Evolutionary conservation across 257 asterid genomes (phyloP), one percentile per base, ranked within the genome.

Genomic region (Jacaranda copaia): DNA sequence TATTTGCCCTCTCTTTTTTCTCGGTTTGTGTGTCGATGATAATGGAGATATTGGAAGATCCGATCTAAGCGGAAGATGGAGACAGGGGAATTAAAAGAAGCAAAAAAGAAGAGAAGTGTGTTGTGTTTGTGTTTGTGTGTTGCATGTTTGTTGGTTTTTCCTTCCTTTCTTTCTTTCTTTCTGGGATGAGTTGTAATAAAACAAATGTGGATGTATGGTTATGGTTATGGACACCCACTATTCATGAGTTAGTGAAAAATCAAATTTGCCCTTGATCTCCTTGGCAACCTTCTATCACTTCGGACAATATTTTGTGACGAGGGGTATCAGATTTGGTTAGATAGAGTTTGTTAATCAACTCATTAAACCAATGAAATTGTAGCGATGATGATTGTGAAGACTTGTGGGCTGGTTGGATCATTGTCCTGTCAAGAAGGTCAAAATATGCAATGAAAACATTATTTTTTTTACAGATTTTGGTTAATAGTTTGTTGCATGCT

Each of bases 21-120:
- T 1, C 19, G 78, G 69, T 78, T 76, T 64, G 84, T 69, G 84
- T 76, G 78, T 81, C 73, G 80, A 79, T 75, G 79, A 75, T 60
- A 61, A 84, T 74, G 79, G 84, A 61, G 83, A 73, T 73, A 66
- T 81, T 32, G 82, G 88, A 89, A 86, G 91, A 86, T 86, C 96
- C 97, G 94, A 90, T 92, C 87, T 85, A 86, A 81, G 87, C 93
- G 96, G 97, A 86, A 74, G 86, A 81, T 35, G 77, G 80, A 86
- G 83, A 81, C 84, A 77, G 76, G 69, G 79, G 83, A 83, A 82
- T 83, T 81, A 82, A 72, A 83, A 82, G 84, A 60, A 77, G 85
- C 78, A 74, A 77, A 81, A 66, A 57, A 10, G 77, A 71, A 73
- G 60, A 70, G 69, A 71, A 77, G 68, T 80, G 55, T 58, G 77